Conservation (phyloP, 371 early-diverging fungal species). For the Apophysomyces trapeziformis region DNA sequence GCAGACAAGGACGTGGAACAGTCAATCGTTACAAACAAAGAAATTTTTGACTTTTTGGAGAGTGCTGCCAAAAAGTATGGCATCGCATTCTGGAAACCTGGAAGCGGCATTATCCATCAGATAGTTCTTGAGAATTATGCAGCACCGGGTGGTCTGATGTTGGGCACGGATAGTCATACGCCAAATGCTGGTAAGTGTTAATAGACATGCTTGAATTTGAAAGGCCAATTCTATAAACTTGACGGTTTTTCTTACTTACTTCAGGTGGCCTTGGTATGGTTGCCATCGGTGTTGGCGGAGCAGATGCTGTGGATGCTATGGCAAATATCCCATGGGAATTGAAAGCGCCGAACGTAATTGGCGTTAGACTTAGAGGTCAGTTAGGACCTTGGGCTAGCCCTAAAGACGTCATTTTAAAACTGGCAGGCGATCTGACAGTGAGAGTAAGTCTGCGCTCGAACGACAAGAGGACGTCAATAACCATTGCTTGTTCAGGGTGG, state of each 20-base stretch:
- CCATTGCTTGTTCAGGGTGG: constrained; percentile 67
- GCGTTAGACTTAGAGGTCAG: constrained; percentile 90
- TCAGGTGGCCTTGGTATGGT: constrained; percentile 91
- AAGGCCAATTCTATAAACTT: background rate
- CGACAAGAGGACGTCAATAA: constrained; percentile 20
- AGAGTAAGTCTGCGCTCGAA: constrained; percentile 66
- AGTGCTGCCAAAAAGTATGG: constrained; percentile 83
- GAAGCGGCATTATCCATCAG: constrained; percentile 90
- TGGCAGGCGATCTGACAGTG: constrained; percentile 89
- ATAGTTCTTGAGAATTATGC: constrained; percentile 96
- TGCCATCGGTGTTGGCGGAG: constrained; percentile 96
- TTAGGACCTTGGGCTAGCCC: constrained; percentile 90
- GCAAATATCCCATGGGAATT: constrained; percentile 94
- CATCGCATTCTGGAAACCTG: constrained; percentile 91
- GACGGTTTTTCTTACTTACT: constrained; percentile 46
- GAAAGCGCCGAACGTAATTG: constrained; percentile 92
- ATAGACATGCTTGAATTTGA: background rate
- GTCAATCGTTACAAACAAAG: constrained; percentile 75
- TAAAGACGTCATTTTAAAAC: constrained; percentile 89
- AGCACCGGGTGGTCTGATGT: constrained; percentile 87
- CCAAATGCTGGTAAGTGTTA: constrained; percentile 65
- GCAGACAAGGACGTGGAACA: constrained; percentile 74
- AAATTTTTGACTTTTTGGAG: constrained; percentile 87
- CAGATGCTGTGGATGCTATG: constrained; percentile 96
- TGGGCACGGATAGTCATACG: constrained; percentile 87